Conservation (phyloP, 2,329 filamentous ascomycete genomes). For the Claviceps sp. region DNA sequence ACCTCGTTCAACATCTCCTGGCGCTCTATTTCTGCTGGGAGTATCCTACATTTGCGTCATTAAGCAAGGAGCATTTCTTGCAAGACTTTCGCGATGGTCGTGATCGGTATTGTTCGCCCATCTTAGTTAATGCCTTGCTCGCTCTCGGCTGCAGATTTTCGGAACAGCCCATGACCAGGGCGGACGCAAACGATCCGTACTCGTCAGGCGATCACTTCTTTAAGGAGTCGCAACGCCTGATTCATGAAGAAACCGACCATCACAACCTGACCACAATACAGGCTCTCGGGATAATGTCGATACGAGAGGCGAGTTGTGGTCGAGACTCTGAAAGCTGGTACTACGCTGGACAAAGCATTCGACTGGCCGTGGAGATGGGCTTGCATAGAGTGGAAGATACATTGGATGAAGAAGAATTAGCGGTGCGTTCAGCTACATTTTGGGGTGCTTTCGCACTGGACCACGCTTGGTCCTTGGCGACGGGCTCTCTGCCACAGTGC, state of each 20-base stretch:
- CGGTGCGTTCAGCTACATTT: constrained; percentile 45
- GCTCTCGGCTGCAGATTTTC: constrained; percentile 58
- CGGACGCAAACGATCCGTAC: constrained; percentile 46
- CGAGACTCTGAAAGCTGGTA: constrained; percentile 62
- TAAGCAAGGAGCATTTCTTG: constrained; percentile 59
- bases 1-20: constrained; percentile 49
- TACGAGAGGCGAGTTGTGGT: constrained; percentile 59
- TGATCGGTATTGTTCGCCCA: constrained; percentile 52
- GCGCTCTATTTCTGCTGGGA: constrained; percentile 63
- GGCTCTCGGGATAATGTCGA: constrained; percentile 62
- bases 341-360: constrained; percentile 58
- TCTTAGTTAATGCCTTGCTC: constrained; percentile 52
- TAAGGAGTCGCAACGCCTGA: constrained; percentile 49
- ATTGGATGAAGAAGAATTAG: constrained; percentile 40
- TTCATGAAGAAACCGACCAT: constrained; percentile 43
- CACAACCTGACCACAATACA: constrained; percentile 59
- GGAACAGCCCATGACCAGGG: constrained; percentile 47
- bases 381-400: constrained; percentile 42
- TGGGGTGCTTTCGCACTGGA: constrained; percentile 51
- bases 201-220: constrained; percentile 65
- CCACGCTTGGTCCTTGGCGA: constrained; percentile 53
- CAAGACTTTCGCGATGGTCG: constrained; percentile 49
- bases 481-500: constrained; percentile 46
- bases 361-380: constrained; percentile 59
- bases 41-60: constrained; percentile 60